Conservation (phyloP, 1,284 basidiomycete species). For the Jaminaea rosea region DNA sequence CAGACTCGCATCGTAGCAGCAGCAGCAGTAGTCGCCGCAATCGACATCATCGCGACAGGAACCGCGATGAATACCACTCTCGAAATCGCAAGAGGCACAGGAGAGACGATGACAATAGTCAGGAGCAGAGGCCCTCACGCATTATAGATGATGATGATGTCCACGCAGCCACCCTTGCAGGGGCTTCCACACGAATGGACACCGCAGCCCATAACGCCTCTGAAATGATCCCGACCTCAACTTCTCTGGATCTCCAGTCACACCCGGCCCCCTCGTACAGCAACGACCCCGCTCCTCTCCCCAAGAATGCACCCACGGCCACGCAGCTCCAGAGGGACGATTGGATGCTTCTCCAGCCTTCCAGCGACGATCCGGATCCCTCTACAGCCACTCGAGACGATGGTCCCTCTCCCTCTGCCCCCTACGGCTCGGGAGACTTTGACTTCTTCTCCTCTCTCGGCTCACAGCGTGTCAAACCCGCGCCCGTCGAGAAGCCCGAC, state of each 20-base stretch:
- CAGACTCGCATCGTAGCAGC: too few relatives aligned
- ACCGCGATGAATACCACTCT: background rate
- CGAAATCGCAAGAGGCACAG: slow-evolving; percentile 62
- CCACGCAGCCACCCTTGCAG: too few relatives aligned
- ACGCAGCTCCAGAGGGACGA: slow-evolving; percentile 63
- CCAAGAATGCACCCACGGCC: slow-evolving; percentile 49
- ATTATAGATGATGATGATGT: too few relatives aligned
- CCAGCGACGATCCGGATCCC: background rate
- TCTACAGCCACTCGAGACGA: slow-evolving; percentile 6
- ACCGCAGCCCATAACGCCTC: too few relatives aligned
- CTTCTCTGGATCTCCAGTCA: slow-evolving; percentile 62
- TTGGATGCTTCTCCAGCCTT: slow-evolving; percentile 74
- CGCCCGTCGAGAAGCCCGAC: slow-evolving; percentile 57
- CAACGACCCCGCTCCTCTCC: slow-evolving; percentile 52
- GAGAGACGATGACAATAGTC: slow-evolving; percentile 69
- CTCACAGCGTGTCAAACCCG: slow-evolving; percentile 56
- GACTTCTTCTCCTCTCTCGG: slow-evolving; percentile 65
- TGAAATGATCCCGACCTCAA: slow-evolving; percentile 61
- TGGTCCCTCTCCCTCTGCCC: slow-evolving; percentile 1
- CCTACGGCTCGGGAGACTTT: slow-evolving; percentile 53
- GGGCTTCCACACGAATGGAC: too few relatives aligned
- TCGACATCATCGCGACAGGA: background rate
- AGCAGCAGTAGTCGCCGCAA: slow-evolving; percentile 7
- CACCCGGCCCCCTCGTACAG: slow-evolving; percentile 51
- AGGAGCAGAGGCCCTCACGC: too few relatives aligned